Conservation (phyloP, 768 basidiomycete genomes). For the Tylopilus vinaceipallidus region DNA sequence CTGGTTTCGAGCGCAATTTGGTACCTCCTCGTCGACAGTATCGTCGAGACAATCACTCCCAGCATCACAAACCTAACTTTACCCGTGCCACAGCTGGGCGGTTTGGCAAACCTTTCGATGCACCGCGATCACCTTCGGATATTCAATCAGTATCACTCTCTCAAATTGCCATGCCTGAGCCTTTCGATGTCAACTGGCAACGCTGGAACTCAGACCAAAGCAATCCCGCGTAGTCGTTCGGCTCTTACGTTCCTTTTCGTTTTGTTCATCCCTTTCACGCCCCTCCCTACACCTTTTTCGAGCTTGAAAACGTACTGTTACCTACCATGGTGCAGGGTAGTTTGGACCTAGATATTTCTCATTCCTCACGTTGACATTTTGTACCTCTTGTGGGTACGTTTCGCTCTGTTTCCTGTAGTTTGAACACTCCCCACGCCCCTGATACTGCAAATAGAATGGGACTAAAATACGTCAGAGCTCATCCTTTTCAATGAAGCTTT, state of each 20-base stretch:
- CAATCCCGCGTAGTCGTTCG: conserved; percentile 2
- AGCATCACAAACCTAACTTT: conserved; percentile 28
- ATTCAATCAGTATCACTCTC: conserved; percentile 5
- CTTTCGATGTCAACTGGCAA: conserved; percentile 21
- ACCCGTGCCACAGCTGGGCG: conserved; percentile 22
- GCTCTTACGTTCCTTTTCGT: neutral
- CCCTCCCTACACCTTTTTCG: neutral
- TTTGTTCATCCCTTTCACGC: conserved; percentile 11
- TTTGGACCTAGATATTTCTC: neutral
- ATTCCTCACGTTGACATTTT: neutral
- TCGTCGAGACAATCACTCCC: conserved; percentile 30
- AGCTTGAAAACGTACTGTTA: neutral
- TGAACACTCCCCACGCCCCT: neutral
- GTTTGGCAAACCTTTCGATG: conserved; percentile 18
- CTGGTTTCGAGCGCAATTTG: conserved; percentile 22
- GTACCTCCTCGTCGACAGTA: conserved; percentile 31
- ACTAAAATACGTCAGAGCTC: neutral
- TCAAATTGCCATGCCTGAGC: conserved; percentile 12
- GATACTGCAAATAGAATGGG: neutral
- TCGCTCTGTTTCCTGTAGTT: neutral
- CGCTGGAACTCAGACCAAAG: conserved; percentile 14
- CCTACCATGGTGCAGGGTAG: neutral
- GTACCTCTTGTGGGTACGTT: neutral
- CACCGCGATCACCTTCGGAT: conserved; percentile 19
- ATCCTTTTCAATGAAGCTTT: neutral